phyloP scores from a whole-genome alignment of 2,329 filamentous ascomycete species.

The Tolypocladium inflatum region DNA sequence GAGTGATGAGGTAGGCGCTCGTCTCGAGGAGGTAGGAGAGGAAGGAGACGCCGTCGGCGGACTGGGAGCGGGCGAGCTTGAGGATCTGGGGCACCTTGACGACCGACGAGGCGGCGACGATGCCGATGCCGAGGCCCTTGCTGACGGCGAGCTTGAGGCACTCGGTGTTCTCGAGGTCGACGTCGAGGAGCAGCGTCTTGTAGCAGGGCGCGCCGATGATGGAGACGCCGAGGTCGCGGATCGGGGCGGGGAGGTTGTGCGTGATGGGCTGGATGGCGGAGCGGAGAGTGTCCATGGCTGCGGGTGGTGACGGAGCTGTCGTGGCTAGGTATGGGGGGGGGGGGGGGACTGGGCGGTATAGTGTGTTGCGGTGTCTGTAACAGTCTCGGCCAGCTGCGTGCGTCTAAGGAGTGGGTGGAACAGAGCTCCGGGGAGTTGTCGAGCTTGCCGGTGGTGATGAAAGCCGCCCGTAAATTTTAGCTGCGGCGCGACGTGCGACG shows the following conservation, averaged over 20 bases:
- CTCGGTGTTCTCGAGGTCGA: constrained; percentile 65
- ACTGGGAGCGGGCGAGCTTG: constrained; percentile 76
- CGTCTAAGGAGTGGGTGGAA: too few relatives aligned
- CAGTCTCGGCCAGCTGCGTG: too few relatives aligned
- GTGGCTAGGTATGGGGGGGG: too few relatives aligned
- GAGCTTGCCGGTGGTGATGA: not conserved
- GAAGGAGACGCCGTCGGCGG: constrained; percentile 77
- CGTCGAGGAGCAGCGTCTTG: constrained; percentile 71
- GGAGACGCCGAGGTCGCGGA: constrained; percentile 65
- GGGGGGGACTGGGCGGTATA: too few relatives aligned
- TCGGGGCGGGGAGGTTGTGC: constrained; percentile 60
- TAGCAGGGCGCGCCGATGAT: constrained; percentile 83
- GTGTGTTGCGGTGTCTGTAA: too few relatives aligned
- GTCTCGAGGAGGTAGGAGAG: constrained; percentile 91
- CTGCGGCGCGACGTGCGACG: not conserved
- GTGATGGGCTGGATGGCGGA: constrained; percentile 59
- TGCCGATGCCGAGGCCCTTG: constrained; percentile 87
- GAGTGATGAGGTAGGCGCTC: constrained; percentile 72
- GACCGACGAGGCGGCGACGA: constrained; percentile 80
- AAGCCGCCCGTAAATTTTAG: not conserved
- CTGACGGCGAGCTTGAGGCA: constrained; percentile 87
- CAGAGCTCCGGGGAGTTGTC: too few relatives aligned
- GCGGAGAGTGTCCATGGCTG: constrained; percentile 51
- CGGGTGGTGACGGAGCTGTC: not conserved
- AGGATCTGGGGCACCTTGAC: constrained; percentile 97